These are phyloP conservation scores for Alternaria sp. DNA, from an alignment of 2,329 filamentous ascomycete species.

Conservation along the genomic window DNA sequence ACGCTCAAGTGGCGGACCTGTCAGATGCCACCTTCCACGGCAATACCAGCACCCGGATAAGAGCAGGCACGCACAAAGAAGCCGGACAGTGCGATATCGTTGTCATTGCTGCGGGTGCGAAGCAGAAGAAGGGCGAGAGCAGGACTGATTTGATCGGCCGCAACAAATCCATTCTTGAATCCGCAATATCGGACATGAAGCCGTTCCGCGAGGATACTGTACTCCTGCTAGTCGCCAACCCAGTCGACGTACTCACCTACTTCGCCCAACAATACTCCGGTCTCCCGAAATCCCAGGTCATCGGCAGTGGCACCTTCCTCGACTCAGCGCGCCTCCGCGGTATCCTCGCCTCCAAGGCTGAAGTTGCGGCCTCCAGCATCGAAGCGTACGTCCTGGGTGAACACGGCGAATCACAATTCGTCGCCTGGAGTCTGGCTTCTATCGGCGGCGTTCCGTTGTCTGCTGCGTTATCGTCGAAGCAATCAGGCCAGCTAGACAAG, in stretches of 20 bases:
- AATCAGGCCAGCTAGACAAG: conserved; percentile 3
- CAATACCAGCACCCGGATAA: conserved; percentile 22
- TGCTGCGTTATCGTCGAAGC: not conserved
- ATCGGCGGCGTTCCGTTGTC: conserved; percentile 18
- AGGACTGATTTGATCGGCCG: conserved; percentile 27
- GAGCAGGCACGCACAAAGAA: conserved; percentile 30
- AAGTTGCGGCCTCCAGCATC: conserved; percentile 16
- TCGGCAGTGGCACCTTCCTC: conserved; percentile 26
- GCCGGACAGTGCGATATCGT: conserved; percentile 30
- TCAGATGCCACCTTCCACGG: conserved; percentile 25
- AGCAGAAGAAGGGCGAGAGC: conserved; percentile 31
- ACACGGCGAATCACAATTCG: conserved; percentile 26
- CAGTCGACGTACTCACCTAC: conserved; percentile 29
- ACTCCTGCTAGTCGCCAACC: conserved; percentile 29
- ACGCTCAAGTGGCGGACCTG: conserved; percentile 29
- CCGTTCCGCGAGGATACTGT: conserved; percentile 22
- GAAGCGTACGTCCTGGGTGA: conserved; percentile 28
- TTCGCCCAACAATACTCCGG: conserved; percentile 23
- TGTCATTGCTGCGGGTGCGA: conserved; percentile 27
- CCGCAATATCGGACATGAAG: conserved; percentile 27
- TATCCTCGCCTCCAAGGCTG: conserved; percentile 14
- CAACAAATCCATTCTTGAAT: conserved; percentile 30
- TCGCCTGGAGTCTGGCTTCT: conserved; percentile 19
- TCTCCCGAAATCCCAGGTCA: conserved; percentile 20
- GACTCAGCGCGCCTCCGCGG: conserved; percentile 26